Evolutionary conservation across 75 land plant genomes (phyloP), one percentile per base, ranked within the genome.

Genomic region (Picea sitchensis): DNA sequence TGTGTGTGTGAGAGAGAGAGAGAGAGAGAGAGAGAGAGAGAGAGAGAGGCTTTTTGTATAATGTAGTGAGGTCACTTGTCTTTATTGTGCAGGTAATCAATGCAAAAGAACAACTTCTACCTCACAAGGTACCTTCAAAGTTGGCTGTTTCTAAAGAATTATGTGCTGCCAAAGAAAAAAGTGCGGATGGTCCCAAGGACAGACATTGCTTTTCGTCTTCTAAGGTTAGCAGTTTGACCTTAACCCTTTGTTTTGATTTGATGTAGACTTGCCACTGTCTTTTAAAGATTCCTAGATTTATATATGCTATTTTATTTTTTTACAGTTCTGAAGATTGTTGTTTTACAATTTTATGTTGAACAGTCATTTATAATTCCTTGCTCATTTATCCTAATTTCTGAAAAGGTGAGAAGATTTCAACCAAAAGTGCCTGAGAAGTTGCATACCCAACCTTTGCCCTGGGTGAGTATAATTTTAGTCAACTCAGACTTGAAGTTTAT

Each of bases 101-200:
- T 75, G 59, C 30, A 14, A 75, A 75, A 31, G 76, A 75, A 31
- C 76, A 75, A 17, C 32, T 58, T 23, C 21, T 75, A 14, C 76
- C 30, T 75, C 76, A 75, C 59, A 75, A 75, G 18, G 58, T 30
- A 21, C 59, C 76, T 2, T 62, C 23, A 21, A 62, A 62, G 23
- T 18, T 7, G 20, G 23, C 76, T 57, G 34, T 6, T 31, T 57
- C 34, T 18, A 73, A 73, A 73, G 75, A 73, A 15, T 1, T 20
- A 2, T 44, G 51, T 71, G 54, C 56, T n/a, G 23, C 74, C 13
- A 71, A 69, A 18, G 73, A 69, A 44, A 69, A 69, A 41, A 20
- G 18, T 18, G 47, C 8, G 51, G 8, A n/a, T 69, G 21, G 21
- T 69, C 51, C 18, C 34, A 69, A 69, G 18, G 73, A 71, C 4